phyloP scores from a whole-genome alignment of 441 rosid species.

The Geranium incanum region DNA sequence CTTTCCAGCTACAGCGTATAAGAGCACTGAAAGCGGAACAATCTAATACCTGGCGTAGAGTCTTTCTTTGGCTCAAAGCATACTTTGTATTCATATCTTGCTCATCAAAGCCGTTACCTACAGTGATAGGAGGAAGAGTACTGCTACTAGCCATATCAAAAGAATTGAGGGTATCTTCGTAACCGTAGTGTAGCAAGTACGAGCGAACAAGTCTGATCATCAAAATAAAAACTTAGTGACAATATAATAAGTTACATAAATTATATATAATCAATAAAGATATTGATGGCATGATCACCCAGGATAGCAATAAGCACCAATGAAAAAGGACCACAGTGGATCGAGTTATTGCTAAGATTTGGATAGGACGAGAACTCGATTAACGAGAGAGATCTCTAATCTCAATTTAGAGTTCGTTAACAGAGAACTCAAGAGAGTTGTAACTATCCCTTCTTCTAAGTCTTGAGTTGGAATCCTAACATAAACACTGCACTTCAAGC shows the following conservation, averaged over 20 bases:
- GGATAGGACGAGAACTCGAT: no score
- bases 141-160: slow-evolving; percentile 74
- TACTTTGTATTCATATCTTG: slow-evolving; percentile 38
- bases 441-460: no score
- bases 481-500: neutral
- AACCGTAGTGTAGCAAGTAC: slow-evolving; percentile 84
- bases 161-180: slow-evolving; percentile 78
- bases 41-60: slow-evolving; percentile 65
- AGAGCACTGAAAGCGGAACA: slow-evolving; percentile 2
- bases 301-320: neutral
- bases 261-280: neutral
- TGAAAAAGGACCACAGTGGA: neutral
- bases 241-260: neutral
- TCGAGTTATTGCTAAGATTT: no score
- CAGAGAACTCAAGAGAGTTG: no score
- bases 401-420: no score
- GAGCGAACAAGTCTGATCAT: slow-evolving; percentile 72
- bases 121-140: slow-evolving; percentile 56
- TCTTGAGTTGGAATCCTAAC: no score
- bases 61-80: slow-evolving; percentile 69
- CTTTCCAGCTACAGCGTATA: neutral
- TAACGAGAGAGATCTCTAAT: no score
- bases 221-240: slow-evolving; percentile 14
- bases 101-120: slow-evolving; percentile 54
- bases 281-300: neutral